phyloP scores from a whole-genome alignment of 164 flowering plant genomes.

The Vitis rotundifolia region DNA sequence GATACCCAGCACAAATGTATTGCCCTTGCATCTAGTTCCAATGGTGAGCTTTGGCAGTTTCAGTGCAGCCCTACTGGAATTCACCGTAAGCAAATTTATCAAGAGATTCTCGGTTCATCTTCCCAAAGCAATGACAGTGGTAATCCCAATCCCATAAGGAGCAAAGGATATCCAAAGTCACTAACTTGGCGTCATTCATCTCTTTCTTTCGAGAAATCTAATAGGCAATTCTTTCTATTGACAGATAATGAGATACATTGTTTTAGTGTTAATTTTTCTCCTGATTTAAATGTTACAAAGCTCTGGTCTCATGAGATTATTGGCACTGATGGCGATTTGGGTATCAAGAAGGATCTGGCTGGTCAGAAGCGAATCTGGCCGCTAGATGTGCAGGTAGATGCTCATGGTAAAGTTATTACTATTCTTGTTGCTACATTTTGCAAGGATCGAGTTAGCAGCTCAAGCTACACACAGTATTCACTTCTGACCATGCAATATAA shows the following conservation, averaged over 20 bases:
- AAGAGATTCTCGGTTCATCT: slow-evolving; percentile 20
- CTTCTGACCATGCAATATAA: slow-evolving; percentile 81
- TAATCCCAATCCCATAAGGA: slow-evolving; percentile 24
- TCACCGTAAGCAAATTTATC: slow-evolving; percentile 26
- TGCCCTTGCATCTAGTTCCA: slow-evolving; percentile 67
- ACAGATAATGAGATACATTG: slow-evolving; percentile 85
- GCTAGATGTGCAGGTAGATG: slow-evolving; percentile 80
- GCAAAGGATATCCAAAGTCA: slow-evolving; percentile 77
- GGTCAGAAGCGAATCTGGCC: slow-evolving; percentile 94
- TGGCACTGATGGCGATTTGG: slow-evolving; percentile 75
- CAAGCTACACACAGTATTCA: slow-evolving; percentile 88
- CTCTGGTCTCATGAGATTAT: slow-evolving; percentile 87
- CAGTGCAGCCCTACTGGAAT: slow-evolving; percentile 59
- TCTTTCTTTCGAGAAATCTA: slow-evolving; percentile 25
- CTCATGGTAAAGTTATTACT: slow-evolving; percentile 68
- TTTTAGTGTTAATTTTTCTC: slow-evolving; percentile 39
- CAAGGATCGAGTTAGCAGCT: slow-evolving; percentile 77
- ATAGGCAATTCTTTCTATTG: slow-evolving; percentile 63
- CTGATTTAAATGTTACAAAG: slow-evolving; percentile 48
- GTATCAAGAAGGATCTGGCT: slow-evolving; percentile 85
- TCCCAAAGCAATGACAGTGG: slow-evolving; percentile 35
- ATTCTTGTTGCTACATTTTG: slow-evolving; percentile 87
- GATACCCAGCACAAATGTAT: slow-evolving; percentile 35
- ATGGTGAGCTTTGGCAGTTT: slow-evolving; percentile 82
- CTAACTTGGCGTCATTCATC: slow-evolving; percentile 56